Percentiles rank a stretch among this genome's conserved stretches.
These are phyloP conservation scores for Hura crepitans DNA, from an alignment of 441 rosid genomes.

Conservation along the genomic window DNA sequence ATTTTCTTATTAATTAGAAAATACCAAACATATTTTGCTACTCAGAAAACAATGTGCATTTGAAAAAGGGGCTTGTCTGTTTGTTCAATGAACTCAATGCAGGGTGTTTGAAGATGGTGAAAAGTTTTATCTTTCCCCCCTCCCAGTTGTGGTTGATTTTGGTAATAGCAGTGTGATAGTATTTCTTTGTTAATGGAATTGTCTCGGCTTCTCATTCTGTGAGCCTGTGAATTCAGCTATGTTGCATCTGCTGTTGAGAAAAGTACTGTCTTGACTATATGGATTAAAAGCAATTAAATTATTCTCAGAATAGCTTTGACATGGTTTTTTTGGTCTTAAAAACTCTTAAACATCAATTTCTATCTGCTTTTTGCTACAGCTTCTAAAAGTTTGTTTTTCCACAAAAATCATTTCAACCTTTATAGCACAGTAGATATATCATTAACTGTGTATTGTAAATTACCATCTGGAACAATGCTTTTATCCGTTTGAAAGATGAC, in stretches of 20 bases:
- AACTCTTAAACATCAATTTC: background rate
- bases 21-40: background rate
- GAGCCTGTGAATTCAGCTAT: background rate
- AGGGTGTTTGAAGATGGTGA: background rate
- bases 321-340: background rate
- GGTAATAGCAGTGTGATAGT: background rate
- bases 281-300: background rate
- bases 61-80: constrained; percentile 4
- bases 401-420: background rate
- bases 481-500: background rate
- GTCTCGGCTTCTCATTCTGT: background rate
- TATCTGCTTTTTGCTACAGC: background rate
- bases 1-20: background rate
- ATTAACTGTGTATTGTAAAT: constrained; percentile 8
- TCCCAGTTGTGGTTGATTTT: constrained; percentile 1
- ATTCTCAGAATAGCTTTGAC: background rate
- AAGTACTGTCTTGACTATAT: background rate
- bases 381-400: background rate
- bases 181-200: constrained; percentile 12
- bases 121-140: background rate
- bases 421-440: background rate
- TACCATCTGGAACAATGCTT: background rate
- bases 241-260: background rate
- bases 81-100: background rate
- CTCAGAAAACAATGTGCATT: background rate